Percentiles rank a stretch among this genome's conserved stretches.
Conservation (phyloP, 306 rosid species). For the Carpinus fangiana region DNA sequence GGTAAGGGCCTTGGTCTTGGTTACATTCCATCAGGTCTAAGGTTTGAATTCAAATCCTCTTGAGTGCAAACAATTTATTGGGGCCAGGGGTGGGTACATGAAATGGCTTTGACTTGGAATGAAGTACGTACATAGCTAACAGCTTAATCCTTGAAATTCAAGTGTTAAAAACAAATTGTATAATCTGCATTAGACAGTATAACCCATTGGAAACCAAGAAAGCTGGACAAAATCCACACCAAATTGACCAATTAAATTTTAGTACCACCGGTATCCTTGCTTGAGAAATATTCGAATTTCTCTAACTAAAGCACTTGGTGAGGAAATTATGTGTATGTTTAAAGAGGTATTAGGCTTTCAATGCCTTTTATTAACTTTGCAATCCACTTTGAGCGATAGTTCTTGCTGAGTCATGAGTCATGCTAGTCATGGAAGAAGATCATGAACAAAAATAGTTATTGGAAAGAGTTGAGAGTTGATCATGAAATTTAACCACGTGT, state of each 20-base stretch:
- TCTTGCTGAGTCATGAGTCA: slow-evolving; percentile 90
- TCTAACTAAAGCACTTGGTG: slow-evolving; percentile 28
- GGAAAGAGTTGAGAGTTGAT: no score
- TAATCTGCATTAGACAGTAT: slow-evolving; percentile 16
- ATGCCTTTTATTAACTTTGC: slow-evolving; percentile 83
- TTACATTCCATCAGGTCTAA: no score
- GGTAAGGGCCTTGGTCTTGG: no score
- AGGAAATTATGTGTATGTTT: slow-evolving; percentile 8
- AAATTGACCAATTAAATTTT: slow-evolving; percentile 88
- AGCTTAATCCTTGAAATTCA: neutral
- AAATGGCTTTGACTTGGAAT: no score
- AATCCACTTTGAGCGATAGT: slow-evolving; percentile 96
- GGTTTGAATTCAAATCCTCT: no score
- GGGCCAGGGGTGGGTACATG: no score
- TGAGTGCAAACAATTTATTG: no score
- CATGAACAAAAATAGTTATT: slow-evolving; percentile 1
- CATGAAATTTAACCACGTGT: neutral
- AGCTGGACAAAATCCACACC: slow-evolving; percentile 90
- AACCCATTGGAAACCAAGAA: slow-evolving; percentile 88
- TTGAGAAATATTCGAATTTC: slow-evolving; percentile 41
- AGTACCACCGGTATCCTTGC: slow-evolving; percentile 81
- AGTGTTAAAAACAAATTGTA: neutral
- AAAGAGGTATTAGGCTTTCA: slow-evolving; percentile 61
- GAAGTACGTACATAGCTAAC: neutral
- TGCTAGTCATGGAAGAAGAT: slow-evolving; percentile 44